Evolutionary conservation across 306 rosid genomes (phyloP), one percentile per base, ranked within the genome.

Genomic region (Psophocarpus tetragonolobus): DNA sequence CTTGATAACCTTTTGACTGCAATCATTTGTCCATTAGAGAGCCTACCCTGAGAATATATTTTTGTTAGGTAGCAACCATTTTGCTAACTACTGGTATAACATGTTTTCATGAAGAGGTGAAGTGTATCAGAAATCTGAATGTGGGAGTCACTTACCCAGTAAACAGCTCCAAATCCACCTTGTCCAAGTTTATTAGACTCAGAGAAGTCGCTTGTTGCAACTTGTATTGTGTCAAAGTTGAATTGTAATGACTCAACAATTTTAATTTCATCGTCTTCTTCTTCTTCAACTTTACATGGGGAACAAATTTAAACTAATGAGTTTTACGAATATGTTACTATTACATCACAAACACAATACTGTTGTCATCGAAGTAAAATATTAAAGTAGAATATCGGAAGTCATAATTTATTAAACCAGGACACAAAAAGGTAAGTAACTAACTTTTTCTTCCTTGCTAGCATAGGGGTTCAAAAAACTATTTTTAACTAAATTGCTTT

Each of bases 1-100:
- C 6, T 62, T 62, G 68, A 62, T 44, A 62, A 33, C 26, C 68
- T 62, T 62, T 62, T 62, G 3, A 62, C 68, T 1, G 68, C 68
- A 32, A 62, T 62, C 15, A 32, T 11, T 17, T 62, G 44, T 62
- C 44, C 68, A n/a, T n/a, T n/a, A 44, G 45, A 35, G 26, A 62
- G 68, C 68, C 1, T 24, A 8, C 45, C 68, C 68, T 62, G 68
- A 62, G 33, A 62, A 32, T 62, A 62, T 18, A 62, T 61, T 5
- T 27, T 23, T 29, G 41, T 14, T 6, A 17, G 15, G 24, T 61
- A 30, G 14, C 3, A 20, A 53, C 13, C 3, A 3, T 33, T 61
- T 30, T 56, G 24, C 62, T 23, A 56, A n/a, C 24, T 6, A 10
- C 10, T 50, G 17, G 17, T 11, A 56, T 24, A 8, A 10, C 24